Evolutionary conservation across 1,284 basidiomycete species (phyloP).

Genomic region (Boletus sp.): DNA sequence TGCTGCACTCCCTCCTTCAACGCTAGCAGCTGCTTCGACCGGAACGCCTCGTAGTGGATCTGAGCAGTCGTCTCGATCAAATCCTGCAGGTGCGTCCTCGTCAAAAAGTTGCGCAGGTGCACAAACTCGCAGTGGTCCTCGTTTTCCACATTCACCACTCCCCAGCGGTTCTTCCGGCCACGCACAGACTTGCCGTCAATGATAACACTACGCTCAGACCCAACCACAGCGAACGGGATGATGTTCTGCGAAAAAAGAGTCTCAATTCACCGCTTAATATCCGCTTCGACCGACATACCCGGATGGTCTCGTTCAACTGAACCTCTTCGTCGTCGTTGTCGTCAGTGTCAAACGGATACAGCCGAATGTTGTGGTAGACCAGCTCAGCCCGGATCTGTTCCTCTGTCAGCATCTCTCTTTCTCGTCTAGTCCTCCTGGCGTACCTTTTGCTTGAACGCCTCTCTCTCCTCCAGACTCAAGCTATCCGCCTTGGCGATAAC

Average conservation of each 20-base stretch:
- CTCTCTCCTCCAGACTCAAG: slow-evolving; percentile 90
- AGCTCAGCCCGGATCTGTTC: slow-evolving; percentile 87
- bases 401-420: slow-evolving; percentile 4
- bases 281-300: slow-evolving; percentile 50
- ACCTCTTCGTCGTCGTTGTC: slow-evolving; percentile 93
- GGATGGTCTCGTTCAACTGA: slow-evolving; percentile 85
- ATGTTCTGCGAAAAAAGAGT: slow-evolving; percentile 55
- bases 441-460: slow-evolving; percentile 89
- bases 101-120: slow-evolving; percentile 95
- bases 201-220: slow-evolving; percentile 90
- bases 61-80: slow-evolving; percentile 98
- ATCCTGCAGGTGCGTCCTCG: slow-evolving; percentile 95
- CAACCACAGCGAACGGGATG: slow-evolving; percentile 96
- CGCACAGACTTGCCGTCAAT: slow-evolving; percentile 95
- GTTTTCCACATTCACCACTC: slow-evolving; percentile 97
- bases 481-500: slow-evolving; percentile 98
- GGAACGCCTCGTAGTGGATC: slow-evolving; percentile 99
- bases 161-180: slow-evolving; percentile 96
- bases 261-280: slow-evolving; percentile 3
- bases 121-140: slow-evolving; percentile 97
- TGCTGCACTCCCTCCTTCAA: slow-evolving; percentile 81
- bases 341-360: slow-evolving; percentile 97
- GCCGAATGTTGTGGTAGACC: slow-evolving; percentile 86
- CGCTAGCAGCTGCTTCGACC: slow-evolving; percentile 93
- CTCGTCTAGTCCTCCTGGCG: not conserved